These are phyloP conservation scores for Kodamaea neixiangensis DNA, from an alignment of 805 yeast genomes.

Conservation along the genomic window DNA sequence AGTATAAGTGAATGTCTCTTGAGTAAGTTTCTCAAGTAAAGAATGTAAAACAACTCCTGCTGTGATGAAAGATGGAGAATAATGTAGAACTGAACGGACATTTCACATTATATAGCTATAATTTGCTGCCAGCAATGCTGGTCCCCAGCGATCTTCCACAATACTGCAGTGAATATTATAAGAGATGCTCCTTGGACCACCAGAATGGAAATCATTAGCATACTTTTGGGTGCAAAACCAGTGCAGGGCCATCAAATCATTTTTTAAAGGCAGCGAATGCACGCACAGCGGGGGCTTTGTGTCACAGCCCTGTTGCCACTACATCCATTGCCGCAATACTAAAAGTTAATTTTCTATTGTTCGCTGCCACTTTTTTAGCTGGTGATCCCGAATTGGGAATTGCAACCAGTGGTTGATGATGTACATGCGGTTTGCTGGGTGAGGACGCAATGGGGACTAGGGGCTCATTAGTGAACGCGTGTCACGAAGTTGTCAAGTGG, in stretches of 20 bases:
- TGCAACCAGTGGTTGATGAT: neutral
- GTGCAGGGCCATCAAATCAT: neutral
- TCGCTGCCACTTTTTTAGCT: neutral
- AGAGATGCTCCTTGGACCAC: neutral
- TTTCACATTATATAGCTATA: neutral
- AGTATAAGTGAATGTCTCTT: constrained; percentile 3
- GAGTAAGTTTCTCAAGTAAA: neutral
- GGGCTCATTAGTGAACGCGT: neutral
- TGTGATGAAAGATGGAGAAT: neutral
- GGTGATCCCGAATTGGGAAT: neutral
- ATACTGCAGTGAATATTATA: neutral
- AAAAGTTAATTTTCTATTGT: no score
- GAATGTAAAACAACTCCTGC: constrained; percentile 1
- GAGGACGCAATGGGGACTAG: neutral
- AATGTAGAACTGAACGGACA: neutral
- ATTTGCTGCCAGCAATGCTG: neutral
- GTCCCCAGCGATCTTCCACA: neutral
- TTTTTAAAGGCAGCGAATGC: neutral
- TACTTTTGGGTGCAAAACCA: neutral
- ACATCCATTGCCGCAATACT: no score
- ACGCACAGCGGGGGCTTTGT: neutral
- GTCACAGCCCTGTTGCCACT: no score
- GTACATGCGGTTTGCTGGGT: neutral
- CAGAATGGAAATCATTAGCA: neutral
- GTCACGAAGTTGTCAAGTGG: neutral